Evolutionary conservation across 164 flowering plant genomes (phyloP).

Genomic region (Nymphaea thermarum): DNA sequence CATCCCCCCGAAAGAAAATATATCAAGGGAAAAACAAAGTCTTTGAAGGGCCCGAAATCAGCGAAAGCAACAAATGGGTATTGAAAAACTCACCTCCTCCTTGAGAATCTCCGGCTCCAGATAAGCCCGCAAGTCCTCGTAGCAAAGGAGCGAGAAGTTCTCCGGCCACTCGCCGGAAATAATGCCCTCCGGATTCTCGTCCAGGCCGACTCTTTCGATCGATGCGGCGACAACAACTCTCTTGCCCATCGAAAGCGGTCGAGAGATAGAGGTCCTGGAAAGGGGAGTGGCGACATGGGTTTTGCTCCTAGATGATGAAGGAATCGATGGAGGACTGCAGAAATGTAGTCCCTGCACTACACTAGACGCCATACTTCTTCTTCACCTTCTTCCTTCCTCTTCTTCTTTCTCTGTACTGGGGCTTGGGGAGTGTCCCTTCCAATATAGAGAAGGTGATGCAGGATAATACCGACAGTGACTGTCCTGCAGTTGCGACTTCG

Average conservation of each 20-base stretch:
- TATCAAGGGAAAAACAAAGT: not conserved
- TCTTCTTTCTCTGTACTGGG: no score
- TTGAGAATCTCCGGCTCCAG: conserved; percentile 25
- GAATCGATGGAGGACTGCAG: not conserved
- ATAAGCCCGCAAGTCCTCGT: conserved; percentile 22
- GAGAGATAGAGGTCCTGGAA: not conserved
- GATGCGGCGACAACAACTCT: conserved; percentile 3
- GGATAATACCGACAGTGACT: no score
- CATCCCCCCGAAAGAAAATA: not conserved
- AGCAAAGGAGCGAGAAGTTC: conserved; percentile 23
- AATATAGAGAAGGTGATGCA: no score
- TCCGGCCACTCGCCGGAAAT: conserved; percentile 27
- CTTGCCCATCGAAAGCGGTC: not conserved
- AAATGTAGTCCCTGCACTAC: not conserved
- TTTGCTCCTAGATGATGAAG: not conserved
- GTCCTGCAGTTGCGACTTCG: no score
- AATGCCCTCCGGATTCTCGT: conserved; percentile 15
- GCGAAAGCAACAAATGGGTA: not conserved
- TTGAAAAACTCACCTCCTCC: conserved; percentile 10
- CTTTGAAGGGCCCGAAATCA: not conserved
- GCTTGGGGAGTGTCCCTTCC: no score
- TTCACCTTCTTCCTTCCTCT: not conserved
- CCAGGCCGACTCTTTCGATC: conserved; percentile 5
- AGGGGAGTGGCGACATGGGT: not conserved
- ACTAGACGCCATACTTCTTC: not conserved